Percentiles rank a stretch among this genome's conserved stretches.
phyloP scores from a whole-genome alignment of 768 basidiomycete genomes.

The Leccinum incarnatum region DNA sequence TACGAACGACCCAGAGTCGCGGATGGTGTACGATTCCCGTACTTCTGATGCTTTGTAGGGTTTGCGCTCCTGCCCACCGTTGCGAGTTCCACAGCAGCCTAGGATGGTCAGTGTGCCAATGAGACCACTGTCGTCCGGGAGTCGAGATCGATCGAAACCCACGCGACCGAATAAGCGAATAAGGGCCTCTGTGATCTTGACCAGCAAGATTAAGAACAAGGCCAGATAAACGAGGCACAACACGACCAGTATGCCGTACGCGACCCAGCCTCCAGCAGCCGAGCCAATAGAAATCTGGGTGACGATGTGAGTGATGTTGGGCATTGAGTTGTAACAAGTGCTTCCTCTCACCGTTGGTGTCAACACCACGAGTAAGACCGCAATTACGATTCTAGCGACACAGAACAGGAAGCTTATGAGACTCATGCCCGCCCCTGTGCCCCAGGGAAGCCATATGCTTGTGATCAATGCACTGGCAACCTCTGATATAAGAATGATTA shows the following conservation, averaged over 20 bases:
- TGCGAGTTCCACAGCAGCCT: slow-evolving; percentile 60
- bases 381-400: slow-evolving; percentile 84
- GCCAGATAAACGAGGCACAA: slow-evolving; percentile 79
- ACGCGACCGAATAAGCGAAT: slow-evolving; percentile 74
- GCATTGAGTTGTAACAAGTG: background rate
- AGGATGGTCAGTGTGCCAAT: slow-evolving; percentile 75
- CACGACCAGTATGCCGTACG: slow-evolving; percentile 88
- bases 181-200: slow-evolving; percentile 83
- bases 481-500: slow-evolving; percentile 87
- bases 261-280: slow-evolving; percentile 87
- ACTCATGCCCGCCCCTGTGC: slow-evolving; percentile 95
- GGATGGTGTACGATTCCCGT: slow-evolving; percentile 26
- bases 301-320: slow-evolving; percentile 12
- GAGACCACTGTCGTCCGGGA: slow-evolving; percentile 82
- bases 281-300: slow-evolving; percentile 77
- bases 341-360: slow-evolving; percentile 70
- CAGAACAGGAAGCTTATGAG: slow-evolving; percentile 92
- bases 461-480: slow-evolving; percentile 84
- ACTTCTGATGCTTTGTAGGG: slow-evolving; percentile 25
- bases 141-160: slow-evolving; percentile 81
- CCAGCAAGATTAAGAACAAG: slow-evolving; percentile 75
- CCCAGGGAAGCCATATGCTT: slow-evolving; percentile 96
- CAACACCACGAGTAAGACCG: slow-evolving; percentile 87
- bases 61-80: slow-evolving; percentile 28
- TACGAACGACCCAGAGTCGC: slow-evolving; percentile 49